Evolutionary conservation across 73 alveolate genomes (phyloP).

Genomic region (Strombidium stylifer): DNA sequence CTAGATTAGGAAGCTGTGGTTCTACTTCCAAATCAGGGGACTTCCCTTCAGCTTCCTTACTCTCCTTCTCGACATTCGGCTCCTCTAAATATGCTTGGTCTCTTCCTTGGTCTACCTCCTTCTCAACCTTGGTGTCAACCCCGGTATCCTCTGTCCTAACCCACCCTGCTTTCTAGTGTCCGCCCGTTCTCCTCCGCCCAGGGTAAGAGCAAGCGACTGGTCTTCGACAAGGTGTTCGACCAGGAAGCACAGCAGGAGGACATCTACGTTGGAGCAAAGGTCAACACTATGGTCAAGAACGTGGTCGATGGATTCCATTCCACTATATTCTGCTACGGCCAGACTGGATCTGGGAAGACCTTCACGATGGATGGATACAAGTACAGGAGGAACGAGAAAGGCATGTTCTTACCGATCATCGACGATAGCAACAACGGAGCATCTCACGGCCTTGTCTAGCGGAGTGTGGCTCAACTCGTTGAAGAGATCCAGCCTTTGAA

Average conservation of each 20-base stretch:
- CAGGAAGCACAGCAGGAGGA: constrained; percentile 13
- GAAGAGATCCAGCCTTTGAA: not conserved
- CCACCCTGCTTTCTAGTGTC: too few species aligned
- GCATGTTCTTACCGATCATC: not conserved
- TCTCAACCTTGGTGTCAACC: too few species aligned
- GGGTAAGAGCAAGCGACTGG: constrained; percentile 5
- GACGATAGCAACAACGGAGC: constrained; percentile 1
- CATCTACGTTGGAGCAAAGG: constrained; percentile 17
- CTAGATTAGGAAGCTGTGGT: too few species aligned
- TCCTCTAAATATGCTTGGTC: too few species aligned
- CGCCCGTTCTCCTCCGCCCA: too few species aligned
- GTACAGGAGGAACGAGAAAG: not conserved
- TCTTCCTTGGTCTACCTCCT: too few species aligned
- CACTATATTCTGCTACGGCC: constrained; percentile 53
- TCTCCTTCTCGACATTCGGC: too few species aligned
- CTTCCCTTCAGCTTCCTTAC: too few species aligned
- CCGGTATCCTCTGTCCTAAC: too few species aligned
- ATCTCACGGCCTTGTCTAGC: constrained; percentile 26
- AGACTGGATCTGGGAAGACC: constrained; percentile 64
- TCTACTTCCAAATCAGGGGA: too few species aligned
- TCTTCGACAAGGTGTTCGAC: constrained; percentile 32
- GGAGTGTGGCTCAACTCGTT: constrained; percentile 30
- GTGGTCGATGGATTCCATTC: constrained; percentile 62
- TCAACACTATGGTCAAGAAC: constrained; percentile 5
- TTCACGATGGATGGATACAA: constrained; percentile 53